phyloP scores from a whole-genome alignment of 2,329 filamentous ascomycete species.

The Microdochium trichocladiopsis region DNA sequence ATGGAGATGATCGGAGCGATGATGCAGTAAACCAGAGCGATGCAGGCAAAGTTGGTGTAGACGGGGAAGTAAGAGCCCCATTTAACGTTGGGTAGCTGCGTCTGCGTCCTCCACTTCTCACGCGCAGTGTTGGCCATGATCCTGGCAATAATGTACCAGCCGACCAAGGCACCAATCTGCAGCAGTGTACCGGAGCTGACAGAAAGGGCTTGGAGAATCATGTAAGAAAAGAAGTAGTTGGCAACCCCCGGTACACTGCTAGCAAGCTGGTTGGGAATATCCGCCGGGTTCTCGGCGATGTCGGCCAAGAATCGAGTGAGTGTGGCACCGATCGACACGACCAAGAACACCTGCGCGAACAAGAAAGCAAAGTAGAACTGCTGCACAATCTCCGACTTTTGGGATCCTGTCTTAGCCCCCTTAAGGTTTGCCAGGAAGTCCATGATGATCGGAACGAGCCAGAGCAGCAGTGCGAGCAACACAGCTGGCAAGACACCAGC shows the following conservation, averaged over 20 bases:
- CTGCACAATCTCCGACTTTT: constrained; percentile 77
- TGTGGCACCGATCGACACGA: constrained; percentile 77
- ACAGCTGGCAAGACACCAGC: constrained; percentile 82
- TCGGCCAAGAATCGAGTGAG: constrained; percentile 57
- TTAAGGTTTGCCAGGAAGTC: constrained; percentile 64
- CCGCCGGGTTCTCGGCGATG: constrained; percentile 49
- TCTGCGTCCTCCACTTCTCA: constrained; percentile 82
- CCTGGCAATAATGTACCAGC: constrained; percentile 76
- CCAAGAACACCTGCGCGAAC: constrained; percentile 90
- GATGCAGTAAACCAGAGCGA: constrained; percentile 81
- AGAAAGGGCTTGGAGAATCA: constrained; percentile 88
- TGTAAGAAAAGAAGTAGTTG: constrained; percentile 98
- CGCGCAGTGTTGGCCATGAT: constrained; percentile 75
- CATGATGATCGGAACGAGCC: constrained; percentile 76
- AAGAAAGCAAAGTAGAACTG: constrained; percentile 90
- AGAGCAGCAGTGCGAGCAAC: constrained; percentile 69
- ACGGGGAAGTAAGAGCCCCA: constrained; percentile 96
- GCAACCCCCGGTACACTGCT: constrained; percentile 75
- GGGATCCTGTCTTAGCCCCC: constrained; percentile 76
- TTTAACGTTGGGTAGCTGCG: constrained; percentile 65
- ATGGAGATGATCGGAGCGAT: constrained; percentile 85
- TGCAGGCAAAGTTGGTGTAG: constrained; percentile 94
- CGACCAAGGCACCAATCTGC: constrained; percentile 70
- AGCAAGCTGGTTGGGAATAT: constrained; percentile 66
- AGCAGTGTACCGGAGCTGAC: constrained; percentile 84